Base-by-base conservation (phyloP, 306 rosid genomes). In the Notholithocarpus densiflorus region DNA sequence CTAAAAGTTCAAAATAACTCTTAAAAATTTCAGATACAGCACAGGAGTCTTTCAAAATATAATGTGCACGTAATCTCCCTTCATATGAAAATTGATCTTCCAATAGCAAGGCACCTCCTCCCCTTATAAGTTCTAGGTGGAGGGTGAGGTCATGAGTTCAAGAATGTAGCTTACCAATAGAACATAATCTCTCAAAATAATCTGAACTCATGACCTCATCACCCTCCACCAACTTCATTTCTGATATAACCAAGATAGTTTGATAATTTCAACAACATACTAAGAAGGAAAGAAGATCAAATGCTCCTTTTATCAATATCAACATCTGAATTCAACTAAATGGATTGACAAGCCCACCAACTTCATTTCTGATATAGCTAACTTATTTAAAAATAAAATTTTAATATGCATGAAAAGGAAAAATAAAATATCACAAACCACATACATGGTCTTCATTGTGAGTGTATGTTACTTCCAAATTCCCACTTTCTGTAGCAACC, bases 361-460 rank as follows among this genome's bases (percentile, higher is more conserved):
- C 17, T 8, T 32, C 51, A 34, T 21, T 68, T 68, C 72, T 68
- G 27, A 32, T n/a, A 68, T 18, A 9, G 72, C 72, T 10, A 18
- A n/a, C 18, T 34, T 68, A 32, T 37, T 68, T 68, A 23, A 19
- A 68, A 68, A 43, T 24, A 5, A 23, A 18, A 70, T 15, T 20
- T 56, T 74, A 56, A 21, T 13, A 51, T 68, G 21, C 59, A 75
- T 15, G 43, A 8, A 34, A 34, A 34, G 40, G 4, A 19, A 78
- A 55, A 61, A 62, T 37, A 78, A 62, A 13, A 69, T 53, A 37
- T 55, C 51, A 72, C 40, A 55, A 40, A 43, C 76, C 40, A 57
- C 97, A 26, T 92, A 95, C 98, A 85, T 91, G 80, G 70, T 95
- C 98, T 77, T 90, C 98, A 15, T 66, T 83, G 86, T 95, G 98